Evolutionary conservation across 352 stramenopile genomes (phyloP), one percentile per base, ranked within the genome.

Genomic region (Blastocystis sp.): DNA sequence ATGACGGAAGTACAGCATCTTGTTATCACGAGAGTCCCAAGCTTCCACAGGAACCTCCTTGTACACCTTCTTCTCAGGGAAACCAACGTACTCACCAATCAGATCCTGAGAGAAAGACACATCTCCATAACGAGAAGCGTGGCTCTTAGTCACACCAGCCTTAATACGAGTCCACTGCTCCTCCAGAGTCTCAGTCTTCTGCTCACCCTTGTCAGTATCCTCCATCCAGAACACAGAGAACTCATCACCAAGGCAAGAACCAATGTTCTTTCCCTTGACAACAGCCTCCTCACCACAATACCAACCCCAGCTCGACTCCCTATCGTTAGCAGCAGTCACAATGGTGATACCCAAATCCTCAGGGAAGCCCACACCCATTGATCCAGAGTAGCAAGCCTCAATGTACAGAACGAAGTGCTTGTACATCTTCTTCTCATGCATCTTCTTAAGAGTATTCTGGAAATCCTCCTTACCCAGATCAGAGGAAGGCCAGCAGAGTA

Each of bases 211-310:
- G 77, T 96, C 93, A 78, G 92, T 95, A 89, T 96, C 92, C 81
- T 95, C 91, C 91, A 96, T 95, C 92, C 92, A 96, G 71, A 95
- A 95, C 24, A 96, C 88, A 35, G 93, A 95, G 89, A 95, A 95
- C 51, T 95, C 80, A 85, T 96, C 93, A 19, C 93, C 93, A 0
- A 95, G 89, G 57, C 93, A 96, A 24, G 92, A 94, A 21, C 90
- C 90, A 46, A 96, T 89, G 1, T 90, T 56, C 63, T 92, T 89
- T 0, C 91, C 92, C 58, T 94, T 89, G 42, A 95, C 90, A 29
- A 91, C 88, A 51, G 75, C 75, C n/a, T 90, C 78, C 11, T 80
- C 46, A 49, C 87, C 88, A 51, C 93, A 96, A 89, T 95, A 97
- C 57, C 91, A 93, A 0, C 91, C 93, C 91, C 92, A 97, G 12